Conservation (phyloP, 179 eudicot species). For the Corrigiola litoralis region DNA sequence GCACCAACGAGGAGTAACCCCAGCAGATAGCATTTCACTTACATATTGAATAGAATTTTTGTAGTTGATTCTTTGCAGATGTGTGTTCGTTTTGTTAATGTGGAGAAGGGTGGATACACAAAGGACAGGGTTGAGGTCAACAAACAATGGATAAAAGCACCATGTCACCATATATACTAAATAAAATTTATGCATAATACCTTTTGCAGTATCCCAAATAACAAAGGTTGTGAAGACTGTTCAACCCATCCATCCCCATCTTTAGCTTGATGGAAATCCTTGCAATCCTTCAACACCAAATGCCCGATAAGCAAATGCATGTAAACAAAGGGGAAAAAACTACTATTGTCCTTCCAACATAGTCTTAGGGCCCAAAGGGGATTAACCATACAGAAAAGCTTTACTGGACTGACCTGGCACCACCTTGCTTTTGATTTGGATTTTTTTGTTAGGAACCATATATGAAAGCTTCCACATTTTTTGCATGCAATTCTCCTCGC, state of each 20-base stretch:
- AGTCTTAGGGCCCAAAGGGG: neutral
- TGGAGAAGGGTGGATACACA: neutral
- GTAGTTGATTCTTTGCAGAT: neutral
- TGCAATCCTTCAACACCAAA: slow-evolving; percentile 66
- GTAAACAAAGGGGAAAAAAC: no score
- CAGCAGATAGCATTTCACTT: no score
- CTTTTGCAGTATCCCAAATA: slow-evolving; percentile 87
- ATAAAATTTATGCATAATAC: slow-evolving; percentile 27
- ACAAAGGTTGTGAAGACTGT: slow-evolving; percentile 81
- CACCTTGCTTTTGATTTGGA: slow-evolving; percentile 82
- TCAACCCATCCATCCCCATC: slow-evolving; percentile 99
- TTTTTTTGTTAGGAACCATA: slow-evolving; percentile 78
- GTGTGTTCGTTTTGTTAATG: neutral
- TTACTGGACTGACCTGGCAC: slow-evolving; percentile 70
- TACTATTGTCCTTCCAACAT: neutral
- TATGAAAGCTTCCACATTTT: slow-evolving; percentile 81
- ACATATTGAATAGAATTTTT: neutral
- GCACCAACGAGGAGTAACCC: no score
- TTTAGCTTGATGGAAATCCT: slow-evolving; percentile 91
- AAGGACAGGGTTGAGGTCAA: neutral
- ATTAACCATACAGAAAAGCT: neutral
- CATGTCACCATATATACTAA: neutral
- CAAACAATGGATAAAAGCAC: neutral
- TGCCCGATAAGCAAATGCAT: slow-evolving; percentile 10
- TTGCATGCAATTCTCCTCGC: slow-evolving; percentile 80